Conservation (phyloP, 768 basidiomycete genomes). For the Termitomyces sp. region DNA sequence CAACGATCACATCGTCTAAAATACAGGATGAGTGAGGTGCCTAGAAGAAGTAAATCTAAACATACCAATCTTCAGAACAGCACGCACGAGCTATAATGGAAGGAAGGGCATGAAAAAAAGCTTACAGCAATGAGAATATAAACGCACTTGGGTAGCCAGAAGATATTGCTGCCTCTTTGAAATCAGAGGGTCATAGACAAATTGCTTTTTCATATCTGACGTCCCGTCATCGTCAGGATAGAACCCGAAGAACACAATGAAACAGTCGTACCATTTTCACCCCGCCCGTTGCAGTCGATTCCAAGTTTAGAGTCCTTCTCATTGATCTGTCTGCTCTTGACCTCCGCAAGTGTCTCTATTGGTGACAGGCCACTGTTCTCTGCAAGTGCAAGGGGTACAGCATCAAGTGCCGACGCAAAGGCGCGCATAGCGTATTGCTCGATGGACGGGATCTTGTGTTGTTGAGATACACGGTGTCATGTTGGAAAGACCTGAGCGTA, state of each 20-base stretch:
- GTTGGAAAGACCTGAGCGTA: conserved; percentile 28
- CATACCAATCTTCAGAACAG: conserved; percentile 85
- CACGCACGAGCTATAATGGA: conserved; percentile 65
- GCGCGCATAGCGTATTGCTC: conserved; percentile 99
- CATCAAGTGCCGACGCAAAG: conserved; percentile 93
- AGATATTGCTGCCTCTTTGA: conserved; percentile 97
- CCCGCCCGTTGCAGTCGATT: conserved; percentile 87
- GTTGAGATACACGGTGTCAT: neutral
- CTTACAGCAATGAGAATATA: neutral
- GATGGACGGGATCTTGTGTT: conserved; percentile 80
- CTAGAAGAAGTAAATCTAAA: conserved; percentile 4
- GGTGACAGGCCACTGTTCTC: conserved; percentile 97
- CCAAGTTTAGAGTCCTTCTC: conserved; percentile 86
- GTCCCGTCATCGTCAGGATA: neutral
- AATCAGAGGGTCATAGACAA: conserved; percentile 95
- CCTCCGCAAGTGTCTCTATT: conserved; percentile 94
- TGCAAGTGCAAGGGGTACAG: conserved; percentile 93
- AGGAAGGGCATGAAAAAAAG: neutral
- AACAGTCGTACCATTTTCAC: conserved; percentile 71
- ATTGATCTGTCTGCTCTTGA: conserved; percentile 88
- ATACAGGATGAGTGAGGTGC: neutral
- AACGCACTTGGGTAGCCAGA: conserved; percentile 86
- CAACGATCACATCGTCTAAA: conserved; percentile 20
- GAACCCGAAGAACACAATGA: neutral
- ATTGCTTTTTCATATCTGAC: conserved; percentile 95